Evolutionary conservation across 176 grass and related monocot species (phyloP).

Genomic region (Chloris gayana): DNA sequence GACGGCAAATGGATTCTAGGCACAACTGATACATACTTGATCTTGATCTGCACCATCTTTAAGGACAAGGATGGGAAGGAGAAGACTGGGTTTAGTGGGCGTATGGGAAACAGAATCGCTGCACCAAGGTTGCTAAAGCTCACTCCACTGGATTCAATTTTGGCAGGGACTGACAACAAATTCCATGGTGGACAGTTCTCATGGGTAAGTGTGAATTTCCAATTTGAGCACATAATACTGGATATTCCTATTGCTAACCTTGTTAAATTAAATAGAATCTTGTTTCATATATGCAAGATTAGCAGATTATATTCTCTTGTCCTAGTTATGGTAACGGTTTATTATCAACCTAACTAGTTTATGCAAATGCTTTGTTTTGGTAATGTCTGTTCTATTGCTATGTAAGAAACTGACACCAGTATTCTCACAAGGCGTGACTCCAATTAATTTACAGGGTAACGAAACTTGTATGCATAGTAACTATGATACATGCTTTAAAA

Average conservation of each 20-base stretch:
- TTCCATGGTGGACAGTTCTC: slow-evolving; percentile 91
- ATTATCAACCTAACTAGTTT: slow-evolving; percentile 1
- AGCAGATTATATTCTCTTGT: neutral
- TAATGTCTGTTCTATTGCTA: neutral
- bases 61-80: slow-evolving; percentile 96
- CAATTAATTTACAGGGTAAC: neutral
- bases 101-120: slow-evolving; percentile 79
- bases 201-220: slow-evolving; percentile 64
- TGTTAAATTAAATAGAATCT: neutral
- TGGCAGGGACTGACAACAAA: slow-evolving; percentile 73
- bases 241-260: neutral
- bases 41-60: slow-evolving; percentile 86
- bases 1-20: slow-evolving; percentile 93
- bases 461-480: neutral
- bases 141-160: slow-evolving; percentile 77
- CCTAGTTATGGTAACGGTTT: neutral
- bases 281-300: neutral
- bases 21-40: slow-evolving; percentile 80
- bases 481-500: neutral
- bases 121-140: slow-evolving; percentile 89
- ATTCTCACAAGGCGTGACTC: neutral
- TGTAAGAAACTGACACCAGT: neutral
- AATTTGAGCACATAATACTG: slow-evolving; percentile 1
- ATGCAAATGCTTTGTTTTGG: slow-evolving; percentile 13
- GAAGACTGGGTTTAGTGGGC: slow-evolving; percentile 82